phyloP scores from a whole-genome alignment of 2,329 filamentous ascomycete species.

The Colletotrichum spinosum region DNA sequence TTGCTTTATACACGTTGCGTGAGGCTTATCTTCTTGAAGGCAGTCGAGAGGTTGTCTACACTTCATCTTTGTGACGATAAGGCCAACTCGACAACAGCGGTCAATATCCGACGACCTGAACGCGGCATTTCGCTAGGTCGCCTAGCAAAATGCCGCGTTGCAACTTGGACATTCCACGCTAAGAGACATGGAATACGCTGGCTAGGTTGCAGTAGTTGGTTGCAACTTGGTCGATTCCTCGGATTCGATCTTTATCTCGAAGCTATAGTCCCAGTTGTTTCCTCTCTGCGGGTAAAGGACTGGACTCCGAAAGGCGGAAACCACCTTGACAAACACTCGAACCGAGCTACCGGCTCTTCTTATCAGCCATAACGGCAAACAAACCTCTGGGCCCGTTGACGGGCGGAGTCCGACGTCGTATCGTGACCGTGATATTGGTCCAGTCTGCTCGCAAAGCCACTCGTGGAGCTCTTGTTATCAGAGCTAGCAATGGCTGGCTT shows the following conservation, averaged over 20 bases:
- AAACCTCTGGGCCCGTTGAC: too few relatives aligned
- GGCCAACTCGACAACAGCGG: neutral
- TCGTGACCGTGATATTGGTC: neutral
- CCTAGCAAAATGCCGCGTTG: neutral
- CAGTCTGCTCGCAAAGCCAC: too few relatives aligned
- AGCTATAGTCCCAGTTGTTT: too few relatives aligned
- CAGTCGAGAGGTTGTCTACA: neutral
- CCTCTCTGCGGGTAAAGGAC: too few relatives aligned
- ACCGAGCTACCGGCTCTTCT: slow-evolving; percentile 15
- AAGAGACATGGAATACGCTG: neutral
- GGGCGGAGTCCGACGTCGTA: slow-evolving; percentile 7
- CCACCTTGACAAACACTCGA: neutral
- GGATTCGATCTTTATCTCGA: neutral
- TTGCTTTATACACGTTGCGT: slow-evolving; percentile 9
- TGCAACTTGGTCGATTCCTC: neutral
- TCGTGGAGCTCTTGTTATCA: too few relatives aligned
- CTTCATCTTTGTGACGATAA: slow-evolving; percentile 6
- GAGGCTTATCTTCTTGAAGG: neutral
- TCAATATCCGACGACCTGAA: slow-evolving; percentile 1
- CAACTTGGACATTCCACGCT: neutral
- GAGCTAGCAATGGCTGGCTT: neutral
- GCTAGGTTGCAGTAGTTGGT: neutral
- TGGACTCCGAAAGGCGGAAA: slow-evolving; percentile 1
- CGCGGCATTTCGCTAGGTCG: too few relatives aligned
- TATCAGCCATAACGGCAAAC: slow-evolving; percentile 19